Conservation (phyloP, 1,284 basidiomycete genomes). For the Xerocomus minutiporus region DNA sequence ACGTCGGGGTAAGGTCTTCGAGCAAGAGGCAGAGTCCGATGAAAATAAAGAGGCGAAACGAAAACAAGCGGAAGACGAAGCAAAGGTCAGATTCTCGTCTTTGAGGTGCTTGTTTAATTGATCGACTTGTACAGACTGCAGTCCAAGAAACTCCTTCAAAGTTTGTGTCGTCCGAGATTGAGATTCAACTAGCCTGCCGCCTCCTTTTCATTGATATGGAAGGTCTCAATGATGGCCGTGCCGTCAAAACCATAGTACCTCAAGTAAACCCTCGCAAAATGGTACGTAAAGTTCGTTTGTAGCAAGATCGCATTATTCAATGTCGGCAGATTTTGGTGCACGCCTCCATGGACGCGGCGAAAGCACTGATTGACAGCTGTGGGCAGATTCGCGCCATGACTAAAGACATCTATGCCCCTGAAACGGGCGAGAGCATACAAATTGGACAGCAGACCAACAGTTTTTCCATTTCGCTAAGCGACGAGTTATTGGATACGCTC, state of each 20-base stretch:
- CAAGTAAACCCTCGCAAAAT: constrained; percentile 95
- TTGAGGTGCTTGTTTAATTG: constrained; percentile 1
- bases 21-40: constrained; percentile 82
- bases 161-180: constrained; percentile 72
- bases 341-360: constrained; percentile 62
- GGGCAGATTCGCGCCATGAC: constrained; percentile 82
- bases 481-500: constrained; percentile 74
- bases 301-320: neutral
- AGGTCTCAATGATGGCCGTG: constrained; percentile 92
- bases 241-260: constrained; percentile 94
- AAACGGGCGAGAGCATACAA: constrained; percentile 68
- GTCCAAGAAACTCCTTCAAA: constrained; percentile 87
- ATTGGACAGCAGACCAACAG: constrained; percentile 95
- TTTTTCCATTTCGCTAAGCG: constrained; percentile 92
- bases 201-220: constrained; percentile 93
- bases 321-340: constrained; percentile 79
- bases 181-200: constrained; percentile 78
- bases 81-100: constrained; percentile 43
- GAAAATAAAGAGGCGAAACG: constrained; percentile 73
- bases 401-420: constrained; percentile 83
- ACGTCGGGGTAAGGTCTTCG: constrained; percentile 81
- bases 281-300: constrained; percentile 42
- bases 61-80: constrained; percentile 74
- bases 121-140: constrained; percentile 46
- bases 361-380: constrained; percentile 75